Base-by-base conservation (phyloP, 2,329 filamentous ascomycete genomes). In the Chlorencoelia australis region DNA sequence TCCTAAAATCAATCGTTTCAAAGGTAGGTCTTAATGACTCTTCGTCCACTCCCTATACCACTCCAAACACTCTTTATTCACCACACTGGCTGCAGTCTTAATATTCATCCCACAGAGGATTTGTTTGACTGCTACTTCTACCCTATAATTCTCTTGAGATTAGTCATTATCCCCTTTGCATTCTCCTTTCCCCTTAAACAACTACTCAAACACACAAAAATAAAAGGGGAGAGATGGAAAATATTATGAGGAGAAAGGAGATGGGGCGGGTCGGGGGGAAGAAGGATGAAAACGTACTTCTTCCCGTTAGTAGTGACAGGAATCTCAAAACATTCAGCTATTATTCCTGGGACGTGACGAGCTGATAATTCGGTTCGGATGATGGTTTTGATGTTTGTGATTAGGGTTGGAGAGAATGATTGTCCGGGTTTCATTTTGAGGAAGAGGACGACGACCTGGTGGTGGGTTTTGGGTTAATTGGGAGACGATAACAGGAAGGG, bases 111-210 rank as follows among this genome's bases (percentile, higher is more conserved):
- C 89, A 18, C 85, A 94, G 2, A 98, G 64, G 29, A 96, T 95
- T 61, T 95, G 88, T 67, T 96, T 96, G 5, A 96, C 89, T 0
- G 86, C 85, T 31, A 93, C 87, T 59, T 98, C 89, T 41, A 98
- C 85, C 62, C 80, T 84, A 25, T 22, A 18, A 11, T 13, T 21
- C 11, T 2, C 6, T 7, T 7, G n/a, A 7, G 4, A n/a, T n/a
- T n/a, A n/a, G n/a, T n/a, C n/a, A n/a, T n/a, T n/a, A n/a, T n/a
- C n/a, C n/a, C n/a, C n/a, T n/a, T n/a, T n/a, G n/a, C n/a, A n/a
- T n/a, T n/a, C n/a, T n/a, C n/a, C n/a, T n/a, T n/a, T n/a, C n/a
- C n/a, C n/a, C n/a, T n/a, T n/a, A n/a, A n/a, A n/a, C n/a, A n/a
- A n/a, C n/a, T n/a, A n/a, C n/a, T n/a, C n/a, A n/a, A n/a, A n/a